phyloP scores from a whole-genome alignment of 2,329 filamentous ascomycete genomes.

The Fusarium pseudocircinatum region DNA sequence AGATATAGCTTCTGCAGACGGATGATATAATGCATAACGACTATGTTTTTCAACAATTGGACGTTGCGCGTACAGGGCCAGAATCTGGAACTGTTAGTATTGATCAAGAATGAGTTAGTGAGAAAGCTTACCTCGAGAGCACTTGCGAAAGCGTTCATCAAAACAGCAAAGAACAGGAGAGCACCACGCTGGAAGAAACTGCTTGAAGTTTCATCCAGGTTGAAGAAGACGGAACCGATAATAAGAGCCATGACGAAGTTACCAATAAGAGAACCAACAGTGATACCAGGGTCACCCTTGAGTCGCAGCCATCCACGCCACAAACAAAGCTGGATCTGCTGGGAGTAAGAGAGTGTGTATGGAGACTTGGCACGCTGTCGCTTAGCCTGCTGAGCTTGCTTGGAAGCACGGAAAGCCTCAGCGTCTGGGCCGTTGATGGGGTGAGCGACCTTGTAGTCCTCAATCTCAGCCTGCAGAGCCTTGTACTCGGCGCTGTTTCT shows the following conservation, averaged over 20 bases:
- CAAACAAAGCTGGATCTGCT: conserved; percentile 83
- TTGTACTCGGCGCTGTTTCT: conserved; percentile 63
- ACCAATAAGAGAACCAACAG: conserved; percentile 72
- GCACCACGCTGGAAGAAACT: conserved; percentile 84
- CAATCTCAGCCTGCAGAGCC: conserved; percentile 63
- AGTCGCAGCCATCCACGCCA: conserved; percentile 83
- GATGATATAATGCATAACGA: conserved; percentile 89
- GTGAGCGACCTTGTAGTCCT: conserved; percentile 63
- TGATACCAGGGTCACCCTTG: conserved; percentile 78
- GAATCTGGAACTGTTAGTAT: conserved; percentile 61
- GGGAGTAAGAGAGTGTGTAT: conserved; percentile 79
- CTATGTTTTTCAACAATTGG: conserved; percentile 92
- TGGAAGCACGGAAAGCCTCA: conserved; percentile 64
- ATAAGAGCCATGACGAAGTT: conserved; percentile 83
- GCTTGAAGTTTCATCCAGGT: conserved; percentile 69
- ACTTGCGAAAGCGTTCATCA: conserved; percentile 86
- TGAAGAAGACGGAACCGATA: conserved; percentile 83
- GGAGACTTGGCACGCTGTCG: conserved; percentile 75
- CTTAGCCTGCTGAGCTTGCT: conserved; percentile 65
- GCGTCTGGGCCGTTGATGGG: conserved; percentile 66
- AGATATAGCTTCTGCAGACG: conserved; percentile 85
- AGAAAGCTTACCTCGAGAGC: conserved; percentile 73
- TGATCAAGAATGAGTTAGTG: not conserved
- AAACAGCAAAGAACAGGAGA: conserved; percentile 85
- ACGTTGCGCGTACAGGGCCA: conserved; percentile 87